phyloP scores from a whole-genome alignment of 75 land plant species.

The Isoetes taiwanensis region DNA sequence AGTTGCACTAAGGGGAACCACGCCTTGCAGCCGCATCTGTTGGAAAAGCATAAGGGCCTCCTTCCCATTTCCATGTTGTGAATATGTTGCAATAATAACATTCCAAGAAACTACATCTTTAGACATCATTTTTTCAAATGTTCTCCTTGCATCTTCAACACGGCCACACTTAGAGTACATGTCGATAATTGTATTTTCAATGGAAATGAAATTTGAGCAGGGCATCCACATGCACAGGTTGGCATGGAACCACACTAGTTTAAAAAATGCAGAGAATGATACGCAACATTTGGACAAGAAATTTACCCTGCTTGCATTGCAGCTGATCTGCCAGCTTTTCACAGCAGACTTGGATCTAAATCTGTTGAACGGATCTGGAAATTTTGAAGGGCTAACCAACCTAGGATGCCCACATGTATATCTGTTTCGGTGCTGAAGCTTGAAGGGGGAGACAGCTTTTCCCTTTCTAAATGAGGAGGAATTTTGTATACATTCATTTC shows the following conservation, averaged over 20 bases:
- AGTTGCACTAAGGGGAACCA: not conserved
- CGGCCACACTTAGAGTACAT: not conserved
- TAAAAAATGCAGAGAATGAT: slow-evolving; percentile 76
- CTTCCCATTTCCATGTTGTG: not conserved
- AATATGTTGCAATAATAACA: not conserved
- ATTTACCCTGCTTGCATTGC: slow-evolving; percentile 54
- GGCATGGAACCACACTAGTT: slow-evolving; percentile 69
- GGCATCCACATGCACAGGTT: slow-evolving; percentile 84
- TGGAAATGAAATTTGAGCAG: not conserved
- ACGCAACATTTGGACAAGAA: slow-evolving; percentile 57
- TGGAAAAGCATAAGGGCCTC: not conserved
- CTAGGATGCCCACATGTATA: slow-evolving; percentile 61
- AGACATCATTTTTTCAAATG: not conserved
- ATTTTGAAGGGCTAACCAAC: slow-evolving; percentile 42
- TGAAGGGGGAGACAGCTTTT: slow-evolving; percentile 43
- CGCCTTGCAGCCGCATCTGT: not conserved
- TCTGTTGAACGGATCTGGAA: slow-evolving; percentile 56
- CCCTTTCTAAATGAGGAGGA: slow-evolving; percentile 52
- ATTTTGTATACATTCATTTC: slow-evolving; percentile 61
- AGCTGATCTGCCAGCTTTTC: slow-evolving; percentile 70
- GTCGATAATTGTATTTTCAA: not conserved
- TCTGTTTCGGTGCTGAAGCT: slow-evolving; percentile 56
- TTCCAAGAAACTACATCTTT: not conserved
- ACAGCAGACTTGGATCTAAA: slow-evolving; percentile 30
- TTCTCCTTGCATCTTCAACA: not conserved